These are phyloP conservation scores for Ascomycota sp. DNA, from an alignment of 2,329 filamentous ascomycete genomes.

Conservation along the genomic window DNA sequence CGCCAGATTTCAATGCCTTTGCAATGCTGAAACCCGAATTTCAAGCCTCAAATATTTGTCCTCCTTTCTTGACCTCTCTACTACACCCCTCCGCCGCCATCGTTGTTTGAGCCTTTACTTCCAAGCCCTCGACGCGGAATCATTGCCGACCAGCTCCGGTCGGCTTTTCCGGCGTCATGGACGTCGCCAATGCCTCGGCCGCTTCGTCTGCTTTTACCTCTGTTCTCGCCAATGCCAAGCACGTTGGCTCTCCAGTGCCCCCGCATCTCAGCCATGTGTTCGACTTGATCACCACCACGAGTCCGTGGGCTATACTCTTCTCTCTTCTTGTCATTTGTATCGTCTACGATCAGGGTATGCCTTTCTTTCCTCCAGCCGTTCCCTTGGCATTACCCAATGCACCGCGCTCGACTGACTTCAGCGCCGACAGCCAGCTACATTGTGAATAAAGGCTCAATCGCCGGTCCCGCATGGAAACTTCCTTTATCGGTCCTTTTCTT, in stretches of 20 bases:
- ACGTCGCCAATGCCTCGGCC: constrained; percentile 33
- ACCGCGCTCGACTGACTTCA: background rate
- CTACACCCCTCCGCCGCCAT: too few species aligned
- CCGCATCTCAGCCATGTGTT: constrained; percentile 35
- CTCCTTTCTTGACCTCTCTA: too few species aligned
- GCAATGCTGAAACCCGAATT: too few species aligned
- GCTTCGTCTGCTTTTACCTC: constrained; percentile 52
- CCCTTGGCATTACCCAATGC: too few species aligned
- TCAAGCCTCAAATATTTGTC: too few species aligned
- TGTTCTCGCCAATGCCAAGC: constrained; percentile 41
- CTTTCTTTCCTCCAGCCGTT: background rate
- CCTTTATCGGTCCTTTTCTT: constrained; percentile 89
- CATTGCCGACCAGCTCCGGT: too few species aligned
- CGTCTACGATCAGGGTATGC: constrained; percentile 78
- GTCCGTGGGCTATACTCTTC: constrained; percentile 40
- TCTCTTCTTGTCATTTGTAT: constrained; percentile 52
- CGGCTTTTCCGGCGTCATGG: too few species aligned
- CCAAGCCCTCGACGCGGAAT: too few species aligned
- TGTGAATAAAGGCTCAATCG: constrained; percentile 54
- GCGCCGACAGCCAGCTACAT: constrained; percentile 46
- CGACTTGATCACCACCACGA: constrained; percentile 34
- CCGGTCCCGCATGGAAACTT: constrained; percentile 57
- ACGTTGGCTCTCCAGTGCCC: constrained; percentile 30
- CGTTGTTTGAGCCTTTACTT: too few species aligned
- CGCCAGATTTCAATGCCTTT: too few species aligned